These are phyloP conservation scores for Chaetothyriales sp. DNA, from an alignment of 2,329 filamentous ascomycete genomes.

Conservation along the genomic window DNA sequence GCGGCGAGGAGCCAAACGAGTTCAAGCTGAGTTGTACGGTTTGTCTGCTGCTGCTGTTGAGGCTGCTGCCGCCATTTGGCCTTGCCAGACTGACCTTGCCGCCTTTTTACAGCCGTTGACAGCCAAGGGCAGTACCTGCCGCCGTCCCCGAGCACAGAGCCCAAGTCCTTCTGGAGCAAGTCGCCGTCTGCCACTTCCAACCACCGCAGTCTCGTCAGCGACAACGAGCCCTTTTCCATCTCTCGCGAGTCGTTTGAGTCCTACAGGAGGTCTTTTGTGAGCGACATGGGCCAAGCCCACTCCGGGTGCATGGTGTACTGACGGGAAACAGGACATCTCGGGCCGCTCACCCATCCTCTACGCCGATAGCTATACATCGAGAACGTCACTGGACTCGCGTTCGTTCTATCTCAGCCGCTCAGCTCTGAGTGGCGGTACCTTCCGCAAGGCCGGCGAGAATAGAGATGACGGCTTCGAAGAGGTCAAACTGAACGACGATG, in stretches of 20 bases:
- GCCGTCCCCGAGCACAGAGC: conserved; percentile 70
- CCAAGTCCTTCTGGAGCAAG: conserved; percentile 60
- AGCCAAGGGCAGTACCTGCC: conserved; percentile 90
- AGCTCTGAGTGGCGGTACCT: conserved; percentile 41
- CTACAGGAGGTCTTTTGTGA: conserved; percentile 85
- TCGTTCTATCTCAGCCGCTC: conserved; percentile 45
- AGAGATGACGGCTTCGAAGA: conserved; percentile 55
- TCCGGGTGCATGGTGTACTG: not conserved
- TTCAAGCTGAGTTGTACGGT: conserved; percentile 65
- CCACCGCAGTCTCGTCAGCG: conserved; percentile 52
- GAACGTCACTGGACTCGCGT: conserved; percentile 68
- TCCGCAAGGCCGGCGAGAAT: conserved; percentile 47
- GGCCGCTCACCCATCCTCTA: conserved; percentile 62
- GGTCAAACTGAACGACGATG: conserved; percentile 68
- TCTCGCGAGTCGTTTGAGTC: conserved; percentile 95
- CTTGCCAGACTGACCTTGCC: conserved; percentile 20
- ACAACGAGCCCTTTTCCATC: conserved; percentile 88
- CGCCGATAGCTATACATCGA: conserved; percentile 43
- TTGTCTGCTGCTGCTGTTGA: conserved; percentile 1
- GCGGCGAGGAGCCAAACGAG: conserved; percentile 51
- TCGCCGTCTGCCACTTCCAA: conserved; percentile 38
- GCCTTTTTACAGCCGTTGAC: conserved; percentile 87
- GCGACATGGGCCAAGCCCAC: conserved; percentile 22
- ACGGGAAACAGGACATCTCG: conserved; percentile 60
- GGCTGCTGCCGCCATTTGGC: not conserved